These are phyloP conservation scores for Hawksworthiomyces lignivorus DNA, from an alignment of 2,329 filamentous ascomycete species.

Conservation along the genomic window DNA sequence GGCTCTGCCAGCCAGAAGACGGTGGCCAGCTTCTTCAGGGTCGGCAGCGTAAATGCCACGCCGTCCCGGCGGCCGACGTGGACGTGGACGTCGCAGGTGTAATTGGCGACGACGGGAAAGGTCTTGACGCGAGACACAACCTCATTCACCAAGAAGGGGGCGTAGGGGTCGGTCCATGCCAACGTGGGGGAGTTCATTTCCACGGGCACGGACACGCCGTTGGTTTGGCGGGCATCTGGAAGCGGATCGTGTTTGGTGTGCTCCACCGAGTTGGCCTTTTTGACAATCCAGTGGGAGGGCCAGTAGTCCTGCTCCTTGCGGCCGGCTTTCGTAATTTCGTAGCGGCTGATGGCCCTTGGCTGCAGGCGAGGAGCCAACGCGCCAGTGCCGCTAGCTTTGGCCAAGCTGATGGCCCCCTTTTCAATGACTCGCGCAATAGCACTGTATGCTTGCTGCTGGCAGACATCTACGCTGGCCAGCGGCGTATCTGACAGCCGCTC, in stretches of 20 bases:
- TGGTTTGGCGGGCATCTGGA: constrained; percentile 10
- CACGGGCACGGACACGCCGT: constrained; percentile 26
- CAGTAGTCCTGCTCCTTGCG: constrained; percentile 25
- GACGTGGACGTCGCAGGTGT: constrained; percentile 32
- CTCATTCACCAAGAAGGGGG: constrained; percentile 13
- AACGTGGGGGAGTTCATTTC: constrained; percentile 31
- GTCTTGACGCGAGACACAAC: constrained; percentile 21
- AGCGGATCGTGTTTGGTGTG: constrained; percentile 19
- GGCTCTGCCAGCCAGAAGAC: constrained; percentile 31
- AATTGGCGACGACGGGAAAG: constrained; percentile 22
- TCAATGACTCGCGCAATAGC: constrained; percentile 18
- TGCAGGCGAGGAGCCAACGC: background rate
- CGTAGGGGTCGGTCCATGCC: constrained; percentile 17
- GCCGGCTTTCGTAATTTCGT: constrained; percentile 18
- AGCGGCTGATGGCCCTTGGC: constrained; percentile 20
- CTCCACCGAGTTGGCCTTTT: constrained; percentile 32
- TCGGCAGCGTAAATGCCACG: constrained; percentile 22
- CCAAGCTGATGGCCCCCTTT: constrained; percentile 13
- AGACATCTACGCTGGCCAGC: background rate
- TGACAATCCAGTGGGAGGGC: constrained; percentile 31
- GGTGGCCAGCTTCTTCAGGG: constrained; percentile 27
- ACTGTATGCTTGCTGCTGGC: constrained; percentile 17
- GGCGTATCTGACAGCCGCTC: background rate
- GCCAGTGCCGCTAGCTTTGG: background rate
- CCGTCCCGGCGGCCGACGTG: constrained; percentile 30